These are phyloP conservation scores for Chenopodium album DNA, from an alignment of 148 eudicot species.

Conservation along the genomic window DNA sequence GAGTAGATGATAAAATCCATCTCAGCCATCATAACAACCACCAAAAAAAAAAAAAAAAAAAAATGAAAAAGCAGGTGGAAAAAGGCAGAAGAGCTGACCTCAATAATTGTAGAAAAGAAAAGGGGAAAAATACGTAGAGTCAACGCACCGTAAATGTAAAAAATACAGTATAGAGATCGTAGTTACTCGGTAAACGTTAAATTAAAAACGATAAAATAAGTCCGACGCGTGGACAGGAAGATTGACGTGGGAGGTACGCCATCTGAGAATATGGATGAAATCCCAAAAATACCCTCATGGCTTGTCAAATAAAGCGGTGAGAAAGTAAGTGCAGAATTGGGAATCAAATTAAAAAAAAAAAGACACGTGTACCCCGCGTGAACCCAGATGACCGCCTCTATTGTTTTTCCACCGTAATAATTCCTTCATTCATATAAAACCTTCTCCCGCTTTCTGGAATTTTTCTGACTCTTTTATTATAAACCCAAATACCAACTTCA, in stretches of 20 bases:
- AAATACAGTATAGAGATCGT: too few species aligned
- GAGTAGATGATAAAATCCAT: too few species aligned
- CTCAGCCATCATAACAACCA: too few species aligned
- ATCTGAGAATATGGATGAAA: not conserved
- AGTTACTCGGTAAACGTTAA: too few species aligned
- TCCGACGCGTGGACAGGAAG: not conserved
- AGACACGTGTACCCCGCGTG: constrained; percentile 16
- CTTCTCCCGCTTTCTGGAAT: too few species aligned
- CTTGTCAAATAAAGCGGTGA: not conserved
- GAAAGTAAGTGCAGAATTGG: constrained; percentile 3
- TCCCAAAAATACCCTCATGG: not conserved
- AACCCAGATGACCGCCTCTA: constrained; percentile 10
- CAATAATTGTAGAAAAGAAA: not conserved
- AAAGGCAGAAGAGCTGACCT: not conserved
- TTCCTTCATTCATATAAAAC: not conserved
- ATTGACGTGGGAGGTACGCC: constrained; percentile 22
- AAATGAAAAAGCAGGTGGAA: not conserved
- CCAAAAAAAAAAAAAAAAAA: too few species aligned
- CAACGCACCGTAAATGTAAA: not conserved
- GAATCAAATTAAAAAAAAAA: too few species aligned
- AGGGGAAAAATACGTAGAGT: not conserved
- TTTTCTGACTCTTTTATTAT: too few species aligned
- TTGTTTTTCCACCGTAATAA: not conserved
- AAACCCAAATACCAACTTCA: too few species aligned
- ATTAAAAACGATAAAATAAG: not conserved